Conservation (phyloP, 768 basidiomycete genomes). For the Psilocybe subaeruginosa region DNA sequence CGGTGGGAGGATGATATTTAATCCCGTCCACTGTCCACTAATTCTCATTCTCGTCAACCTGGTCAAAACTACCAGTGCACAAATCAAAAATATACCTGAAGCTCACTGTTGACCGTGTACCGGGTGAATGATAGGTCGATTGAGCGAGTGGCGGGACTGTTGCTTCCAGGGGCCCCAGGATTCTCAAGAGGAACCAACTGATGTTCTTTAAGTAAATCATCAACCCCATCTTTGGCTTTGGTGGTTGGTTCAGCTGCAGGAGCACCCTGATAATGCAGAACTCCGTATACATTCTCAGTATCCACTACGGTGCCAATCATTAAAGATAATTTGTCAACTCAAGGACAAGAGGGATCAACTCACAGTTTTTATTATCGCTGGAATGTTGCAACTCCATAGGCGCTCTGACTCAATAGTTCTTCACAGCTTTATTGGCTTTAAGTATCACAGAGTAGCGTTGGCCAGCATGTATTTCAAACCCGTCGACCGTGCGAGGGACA, state of each 20-base stretch:
- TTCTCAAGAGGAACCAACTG: background rate
- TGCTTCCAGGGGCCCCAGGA: background rate
- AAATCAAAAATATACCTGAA: background rate
- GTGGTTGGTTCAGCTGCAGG: background rate
- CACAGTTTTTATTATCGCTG: background rate
- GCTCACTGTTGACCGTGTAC: background rate
- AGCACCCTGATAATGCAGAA: background rate
- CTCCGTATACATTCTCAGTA: background rate
- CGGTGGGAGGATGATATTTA: background rate
- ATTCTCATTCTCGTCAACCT: background rate
- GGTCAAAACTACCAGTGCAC: background rate
- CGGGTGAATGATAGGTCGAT: background rate
- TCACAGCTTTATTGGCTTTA: slow-evolving; percentile 40
- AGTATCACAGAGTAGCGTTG: slow-evolving; percentile 42
- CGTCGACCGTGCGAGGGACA: background rate
- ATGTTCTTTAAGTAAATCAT: background rate
- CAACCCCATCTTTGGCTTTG: background rate
- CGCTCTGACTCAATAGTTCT: slow-evolving; percentile 45
- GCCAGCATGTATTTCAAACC: slow-evolving; percentile 18
- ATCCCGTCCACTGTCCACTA: background rate
- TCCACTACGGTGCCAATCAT: background rate
- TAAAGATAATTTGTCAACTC: background rate
- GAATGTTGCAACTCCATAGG: background rate
- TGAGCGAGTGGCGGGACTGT: background rate
- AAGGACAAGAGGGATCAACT: background rate